phyloP scores from a whole-genome alignment of 305 asterid genomes.

The Petunia hybrid region DNA sequence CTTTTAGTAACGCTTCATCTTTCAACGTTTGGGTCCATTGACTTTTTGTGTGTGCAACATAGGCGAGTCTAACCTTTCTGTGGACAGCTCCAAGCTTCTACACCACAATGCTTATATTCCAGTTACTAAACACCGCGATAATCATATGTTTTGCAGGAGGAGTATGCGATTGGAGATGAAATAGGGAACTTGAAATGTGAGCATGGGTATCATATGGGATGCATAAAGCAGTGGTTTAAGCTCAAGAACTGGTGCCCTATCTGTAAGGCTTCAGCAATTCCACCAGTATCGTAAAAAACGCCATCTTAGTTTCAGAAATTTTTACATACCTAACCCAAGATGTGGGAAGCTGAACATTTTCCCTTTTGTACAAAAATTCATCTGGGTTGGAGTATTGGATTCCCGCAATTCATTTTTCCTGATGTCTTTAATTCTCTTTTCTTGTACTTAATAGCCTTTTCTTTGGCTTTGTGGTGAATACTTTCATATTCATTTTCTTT shows the following conservation, averaged over 20 bases:
- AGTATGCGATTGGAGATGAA: constrained; percentile 68
- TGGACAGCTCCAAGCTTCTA: neutral
- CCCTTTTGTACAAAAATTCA: constrained; percentile 27
- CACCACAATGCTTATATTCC: neutral
- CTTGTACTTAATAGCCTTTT: constrained; percentile 14
- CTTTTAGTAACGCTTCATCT: constrained; percentile 6
- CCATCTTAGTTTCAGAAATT: constrained; percentile 17
- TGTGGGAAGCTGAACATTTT: constrained; percentile 27
- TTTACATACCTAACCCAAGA: neutral
- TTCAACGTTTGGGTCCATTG: neutral
- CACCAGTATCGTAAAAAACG: constrained; percentile 37
- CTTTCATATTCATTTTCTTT: constrained; percentile 21
- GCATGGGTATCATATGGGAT: constrained; percentile 66
- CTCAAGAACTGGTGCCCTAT: constrained; percentile 95
- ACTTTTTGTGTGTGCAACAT: neutral
- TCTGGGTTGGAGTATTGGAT: constrained; percentile 25
- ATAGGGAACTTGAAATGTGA: constrained; percentile 68
- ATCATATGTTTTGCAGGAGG: constrained; percentile 60
- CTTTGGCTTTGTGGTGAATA: constrained; percentile 33
- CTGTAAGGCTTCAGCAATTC: constrained; percentile 73
- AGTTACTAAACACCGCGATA: neutral
- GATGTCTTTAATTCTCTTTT: neutral
- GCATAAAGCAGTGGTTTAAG: constrained; percentile 78
- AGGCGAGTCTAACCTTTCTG: neutral
- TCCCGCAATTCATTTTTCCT: constrained; percentile 26